Evolutionary conservation across 2,329 filamentous ascomycete genomes (phyloP), one percentile per base, ranked within the genome.

Genomic region (Ceratocystiopsis brevicomis): DNA sequence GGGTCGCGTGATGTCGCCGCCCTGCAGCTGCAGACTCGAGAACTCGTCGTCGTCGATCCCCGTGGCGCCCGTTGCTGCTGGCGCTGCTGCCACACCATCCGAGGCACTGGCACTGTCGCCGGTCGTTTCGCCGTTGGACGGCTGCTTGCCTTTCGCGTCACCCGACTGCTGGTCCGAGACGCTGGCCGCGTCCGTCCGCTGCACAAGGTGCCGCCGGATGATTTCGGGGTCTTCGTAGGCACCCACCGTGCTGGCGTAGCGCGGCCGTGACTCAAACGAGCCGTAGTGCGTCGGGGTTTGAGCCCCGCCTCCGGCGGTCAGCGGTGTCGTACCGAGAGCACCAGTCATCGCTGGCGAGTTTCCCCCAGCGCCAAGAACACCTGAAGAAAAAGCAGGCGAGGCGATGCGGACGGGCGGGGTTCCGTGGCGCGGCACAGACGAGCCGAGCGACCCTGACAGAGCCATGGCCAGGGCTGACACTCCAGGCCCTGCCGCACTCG

Each of bases 181-280:
- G 43, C 70, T 67, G 3, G 66, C 65, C 32, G 56, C 56, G 43
- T 74, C 71, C 17, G 61, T 63, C 3, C 81, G 77, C 54, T 80
- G 75, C 17, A 95, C 84, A 53, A 93, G 63, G 66, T 98, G 90
- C 51, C 88, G 73, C 57, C 79, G 86, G 50, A 98, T 73, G 43
- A 96, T 84, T 57, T 95, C 87, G 15, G 86, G 81, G 54, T 96
- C 85, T 61, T 96, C 87, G 55, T 79, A 80, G 5, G 79, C 76
- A 18, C 68, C 75, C 37, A 66, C 61, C 5, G 33, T 40, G 67
- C 71, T 59, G 46, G 58, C 59, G 41, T 65, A 57, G 41, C 69
- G 72, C 37, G 71, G 69, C 50, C 78, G 72, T 41, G 74, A 73
- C 49, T 90, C 83, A 53, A 92, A 86, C 11, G 86, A 94, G 43